Conservation (phyloP, 345 rosid species). For the Corchorus capsularis region DNA sequence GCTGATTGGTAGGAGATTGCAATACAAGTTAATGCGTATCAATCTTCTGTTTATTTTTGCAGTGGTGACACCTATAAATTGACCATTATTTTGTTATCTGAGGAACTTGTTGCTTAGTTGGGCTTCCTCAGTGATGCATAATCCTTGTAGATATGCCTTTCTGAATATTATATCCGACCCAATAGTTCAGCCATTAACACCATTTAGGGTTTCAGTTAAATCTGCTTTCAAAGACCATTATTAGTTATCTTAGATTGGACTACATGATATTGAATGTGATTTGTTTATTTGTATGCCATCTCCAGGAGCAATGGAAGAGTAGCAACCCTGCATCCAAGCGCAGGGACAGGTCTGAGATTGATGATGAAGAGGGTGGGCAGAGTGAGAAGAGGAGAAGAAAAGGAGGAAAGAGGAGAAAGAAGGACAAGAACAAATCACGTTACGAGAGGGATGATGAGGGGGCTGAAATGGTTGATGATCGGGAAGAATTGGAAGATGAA, state of each 20-base stretch:
- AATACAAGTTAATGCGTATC: neutral
- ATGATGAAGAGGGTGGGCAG: slow-evolving; percentile 80
- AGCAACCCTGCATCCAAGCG: slow-evolving; percentile 68
- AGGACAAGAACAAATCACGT: slow-evolving; percentile 75
- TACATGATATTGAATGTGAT: slow-evolving; percentile 19
- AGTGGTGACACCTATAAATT: neutral
- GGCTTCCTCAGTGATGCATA: neutral
- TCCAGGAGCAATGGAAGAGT: slow-evolving; percentile 97
- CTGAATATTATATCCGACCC: too few relatives aligned
- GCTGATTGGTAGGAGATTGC: neutral
- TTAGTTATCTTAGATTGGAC: neutral
- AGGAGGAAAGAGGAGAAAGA: slow-evolving; percentile 90
- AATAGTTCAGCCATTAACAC: neutral
- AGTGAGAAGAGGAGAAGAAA: slow-evolving; percentile 85
- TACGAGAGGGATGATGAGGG: slow-evolving; percentile 76
- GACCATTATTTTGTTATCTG: too few relatives aligned
- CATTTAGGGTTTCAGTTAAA: slow-evolving; percentile 1
- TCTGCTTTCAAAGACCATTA: neutral
- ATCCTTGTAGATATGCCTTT: neutral
- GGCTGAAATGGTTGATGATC: slow-evolving; percentile 67
- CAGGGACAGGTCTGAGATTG: slow-evolving; percentile 74
- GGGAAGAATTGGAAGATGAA: slow-evolving; percentile 71
- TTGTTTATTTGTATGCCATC: slow-evolving; percentile 21
- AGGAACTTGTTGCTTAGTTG: neutral
- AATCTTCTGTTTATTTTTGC: neutral